Evolutionary conservation across 2,329 filamentous ascomycete species (phyloP), one percentile per base, ranked within the genome.

Genomic region (Knufia fluminis): DNA sequence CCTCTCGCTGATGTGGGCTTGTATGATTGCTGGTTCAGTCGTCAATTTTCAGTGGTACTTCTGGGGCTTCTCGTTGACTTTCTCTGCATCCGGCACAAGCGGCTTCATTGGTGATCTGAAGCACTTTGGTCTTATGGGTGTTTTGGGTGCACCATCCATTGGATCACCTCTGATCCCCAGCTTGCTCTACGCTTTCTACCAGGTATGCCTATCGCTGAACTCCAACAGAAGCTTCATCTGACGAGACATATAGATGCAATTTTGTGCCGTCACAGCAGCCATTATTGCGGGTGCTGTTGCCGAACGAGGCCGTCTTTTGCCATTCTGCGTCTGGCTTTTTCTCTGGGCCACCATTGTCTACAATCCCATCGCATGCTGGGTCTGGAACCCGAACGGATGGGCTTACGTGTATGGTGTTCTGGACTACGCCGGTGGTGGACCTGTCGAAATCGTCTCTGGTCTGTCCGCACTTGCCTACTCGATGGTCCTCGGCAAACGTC

Each of bases 1-100:
- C 24, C 78, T 98, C 38, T 95, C 89, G 56, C 85, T 97, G 75
- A 92, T 98, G 63, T 97, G 90, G 88, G 89, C 91, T 12, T 89
- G 85, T 71, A 94, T 98, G 86, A 91, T 85, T 67, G 92, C 89
- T 41, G 85, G 85, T 65, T 90, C 86, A 42, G 82, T 97, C 64
- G 77, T 96, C 66, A 85, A 86, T 50, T 96, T 98, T 74, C 92
- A 98, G 72, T 98, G 92, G 92, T 97, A 96, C 64, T 96, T 98
- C 68, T 97, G 92, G 91, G 92, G 92, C 32, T 98, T 95, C 69
- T 95, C 91, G 12, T 76, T 98, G 54, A 90, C 91, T 46, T 96
- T 97, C 70, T 92, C 86, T 62, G 75, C 78, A 38, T 81, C 80
- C 12, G 86, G 83, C 3, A 88, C 79, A 58, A 96, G 86, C 70